Percentiles rank a stretch among this genome's conserved stretches.
phyloP scores from a whole-genome alignment of 2,329 filamentous ascomycete genomes.

The Sphaerulina musiva region DNA sequence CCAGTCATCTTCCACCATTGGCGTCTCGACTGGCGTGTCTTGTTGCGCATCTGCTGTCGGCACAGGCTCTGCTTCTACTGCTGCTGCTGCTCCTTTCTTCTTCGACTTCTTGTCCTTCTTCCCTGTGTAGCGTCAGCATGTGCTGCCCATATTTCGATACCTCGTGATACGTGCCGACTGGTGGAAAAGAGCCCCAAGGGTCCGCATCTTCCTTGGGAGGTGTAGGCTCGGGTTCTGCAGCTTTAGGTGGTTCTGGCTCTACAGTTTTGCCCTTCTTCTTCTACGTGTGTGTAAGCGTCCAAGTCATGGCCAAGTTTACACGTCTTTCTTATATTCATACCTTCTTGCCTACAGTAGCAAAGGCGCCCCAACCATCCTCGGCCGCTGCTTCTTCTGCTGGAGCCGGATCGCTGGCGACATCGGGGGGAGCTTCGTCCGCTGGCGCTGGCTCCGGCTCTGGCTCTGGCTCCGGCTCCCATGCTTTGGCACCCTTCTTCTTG shows the following conservation, averaged over 20 bases:
- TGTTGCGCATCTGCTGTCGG: slow-evolving; percentile 12
- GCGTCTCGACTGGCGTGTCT: slow-evolving; percentile 15
- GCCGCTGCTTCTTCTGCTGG: slow-evolving; percentile 17
- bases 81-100: slow-evolving; percentile 20
- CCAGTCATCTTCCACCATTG: slow-evolving; percentile 17
- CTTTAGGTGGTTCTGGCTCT: slow-evolving; percentile 24
- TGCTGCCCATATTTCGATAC: no score
- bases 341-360: slow-evolving; percentile 37
- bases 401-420: not conserved
- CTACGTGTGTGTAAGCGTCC: not conserved
- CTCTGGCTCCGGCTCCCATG: slow-evolving; percentile 20
- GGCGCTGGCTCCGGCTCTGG: slow-evolving; percentile 14
- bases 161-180: slow-evolving; percentile 34
- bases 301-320: not conserved
- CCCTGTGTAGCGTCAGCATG: not conserved
- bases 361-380: slow-evolving; percentile 24
- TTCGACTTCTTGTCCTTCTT: slow-evolving; percentile 27
- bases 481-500: slow-evolving; percentile 23
- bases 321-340: slow-evolving; percentile 13
- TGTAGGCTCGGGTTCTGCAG: slow-evolving; percentile 16
- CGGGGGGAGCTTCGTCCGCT: not conserved
- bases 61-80: slow-evolving; percentile 25
- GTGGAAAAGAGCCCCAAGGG: slow-evolving; percentile 17
- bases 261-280: slow-evolving; percentile 21
- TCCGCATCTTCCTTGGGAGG: slow-evolving; percentile 5